These are phyloP conservation scores for Cyberlindnera lachancei DNA, from an alignment of 805 yeast genomes.

Conservation along the genomic window DNA sequence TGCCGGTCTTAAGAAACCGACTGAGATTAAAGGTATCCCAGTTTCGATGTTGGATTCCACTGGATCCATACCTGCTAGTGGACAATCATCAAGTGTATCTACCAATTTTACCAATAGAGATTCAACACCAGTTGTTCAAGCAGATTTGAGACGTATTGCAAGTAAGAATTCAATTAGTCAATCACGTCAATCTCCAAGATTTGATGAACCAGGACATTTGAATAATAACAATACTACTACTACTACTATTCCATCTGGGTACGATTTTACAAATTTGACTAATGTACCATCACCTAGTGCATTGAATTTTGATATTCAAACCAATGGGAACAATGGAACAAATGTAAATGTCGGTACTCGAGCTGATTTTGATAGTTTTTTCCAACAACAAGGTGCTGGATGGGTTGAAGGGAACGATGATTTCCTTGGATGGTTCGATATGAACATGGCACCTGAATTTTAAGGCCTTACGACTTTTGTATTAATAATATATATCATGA, in stretches of 20 bases:
- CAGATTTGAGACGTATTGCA: conserved; percentile 14
- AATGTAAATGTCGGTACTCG: conserved; percentile 1
- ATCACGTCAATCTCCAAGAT: conserved; percentile 5
- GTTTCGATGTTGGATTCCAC: conserved; percentile 71
- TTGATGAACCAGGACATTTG: background rate
- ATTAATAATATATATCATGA: too few species aligned
- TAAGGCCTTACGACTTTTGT: conserved; percentile 15
- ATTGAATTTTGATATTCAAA: conserved; percentile 3
- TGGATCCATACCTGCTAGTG: conserved; percentile 43
- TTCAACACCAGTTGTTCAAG: conserved; percentile 1
- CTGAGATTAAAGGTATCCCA: conserved; percentile 64
- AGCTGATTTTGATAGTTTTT: conserved; percentile 45
- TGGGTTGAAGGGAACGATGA: conserved; percentile 88
- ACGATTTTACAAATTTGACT: conserved; percentile 11
- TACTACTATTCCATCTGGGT: conserved; percentile 3
- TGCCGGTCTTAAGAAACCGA: conserved; percentile 44
- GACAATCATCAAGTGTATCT: background rate
- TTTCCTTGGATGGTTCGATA: conserved; percentile 90
- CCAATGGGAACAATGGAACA: background rate
- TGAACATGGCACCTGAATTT: conserved; percentile 62
- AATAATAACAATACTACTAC: conserved; percentile 6
- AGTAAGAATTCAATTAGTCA: conserved; percentile 11
- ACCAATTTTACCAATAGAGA: conserved; percentile 1
- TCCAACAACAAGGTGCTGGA: conserved; percentile 69
- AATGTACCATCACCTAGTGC: conserved; percentile 11